Percentiles rank a stretch among this genome's conserved stretches.
These are phyloP conservation scores for Saccharomycopsis olivae DNA, from an alignment of 805 yeast genomes.

Conservation along the genomic window DNA sequence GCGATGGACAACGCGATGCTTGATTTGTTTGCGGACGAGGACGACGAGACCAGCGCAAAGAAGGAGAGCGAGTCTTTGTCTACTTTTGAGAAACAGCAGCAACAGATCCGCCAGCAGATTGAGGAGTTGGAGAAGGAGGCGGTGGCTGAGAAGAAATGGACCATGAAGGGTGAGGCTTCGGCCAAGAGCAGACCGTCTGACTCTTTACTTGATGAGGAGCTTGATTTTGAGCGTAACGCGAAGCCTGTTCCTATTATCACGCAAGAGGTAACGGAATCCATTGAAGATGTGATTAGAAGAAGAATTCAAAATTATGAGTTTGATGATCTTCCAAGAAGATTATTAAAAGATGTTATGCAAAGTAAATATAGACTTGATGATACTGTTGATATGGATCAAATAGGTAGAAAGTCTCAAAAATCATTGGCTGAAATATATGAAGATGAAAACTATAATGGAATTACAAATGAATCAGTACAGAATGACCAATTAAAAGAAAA, in stretches of 20 bases:
- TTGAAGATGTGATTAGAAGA: conserved; percentile 82
- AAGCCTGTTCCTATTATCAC: conserved; percentile 96
- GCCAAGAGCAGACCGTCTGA: conserved; percentile 77
- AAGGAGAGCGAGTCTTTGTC: conserved; percentile 37
- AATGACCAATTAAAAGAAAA: conserved; percentile 58
- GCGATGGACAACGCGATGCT: conserved; percentile 52
- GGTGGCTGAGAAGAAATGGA: conserved; percentile 87
- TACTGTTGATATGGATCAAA: conserved; percentile 42
- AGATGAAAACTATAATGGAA: conserved; percentile 57
- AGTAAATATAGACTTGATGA: conserved; percentile 36
- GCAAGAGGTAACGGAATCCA: conserved; percentile 69
- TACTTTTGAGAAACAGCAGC: conserved; percentile 76
- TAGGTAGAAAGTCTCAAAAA: conserved; percentile 75
- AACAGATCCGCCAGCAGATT: conserved; percentile 66
- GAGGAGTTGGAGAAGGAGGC: conserved; percentile 74
- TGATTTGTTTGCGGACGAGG: conserved; percentile 46
- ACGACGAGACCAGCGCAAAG: conserved; percentile 21
- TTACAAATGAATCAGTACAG: conserved; percentile 35
- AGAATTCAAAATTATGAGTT: conserved; percentile 68
- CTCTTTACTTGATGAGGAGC: conserved; percentile 67
- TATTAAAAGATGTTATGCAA: conserved; percentile 54
- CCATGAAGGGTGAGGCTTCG: conserved; percentile 84
- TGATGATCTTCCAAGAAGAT: conserved; percentile 74
- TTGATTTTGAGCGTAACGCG: conserved; percentile 87
- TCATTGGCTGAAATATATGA: conserved; percentile 90